These are phyloP conservation scores for Annulohypoxylon stygium DNA, from an alignment of 495 filamentous ascomycete genomes.

Conservation along the genomic window DNA sequence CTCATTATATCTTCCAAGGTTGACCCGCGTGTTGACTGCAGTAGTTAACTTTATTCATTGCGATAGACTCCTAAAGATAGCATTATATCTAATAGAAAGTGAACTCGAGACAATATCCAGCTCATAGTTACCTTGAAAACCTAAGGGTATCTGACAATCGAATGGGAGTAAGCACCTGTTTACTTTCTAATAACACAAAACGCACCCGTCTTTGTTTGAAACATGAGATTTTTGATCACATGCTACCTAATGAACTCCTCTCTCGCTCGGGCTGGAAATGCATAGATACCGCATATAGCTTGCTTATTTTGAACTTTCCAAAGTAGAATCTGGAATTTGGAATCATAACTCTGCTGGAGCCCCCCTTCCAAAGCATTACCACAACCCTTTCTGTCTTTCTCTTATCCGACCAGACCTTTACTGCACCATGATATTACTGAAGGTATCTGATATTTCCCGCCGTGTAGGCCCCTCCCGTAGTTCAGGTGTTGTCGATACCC, in stretches of 20 bases:
- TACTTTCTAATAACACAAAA: constrained; percentile 39
- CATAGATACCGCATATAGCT: constrained; percentile 37
- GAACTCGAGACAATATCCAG: background rate
- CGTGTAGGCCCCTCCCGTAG: constrained; percentile 52
- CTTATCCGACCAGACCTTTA: constrained; percentile 36
- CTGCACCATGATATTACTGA: constrained; percentile 64
- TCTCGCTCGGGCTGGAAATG: constrained; percentile 45
- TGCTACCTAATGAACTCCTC: constrained; percentile 48
- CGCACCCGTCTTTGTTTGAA: constrained; percentile 32
- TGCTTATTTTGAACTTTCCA: constrained; percentile 33
- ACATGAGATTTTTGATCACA: constrained; percentile 36
- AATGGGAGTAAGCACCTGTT: constrained; percentile 17
- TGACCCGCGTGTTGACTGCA: background rate
- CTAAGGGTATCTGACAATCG: constrained; percentile 30
- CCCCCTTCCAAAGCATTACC: constrained; percentile 19
- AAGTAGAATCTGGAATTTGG: constrained; percentile 2
- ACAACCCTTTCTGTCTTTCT: background rate
- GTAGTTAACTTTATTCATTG: background rate
- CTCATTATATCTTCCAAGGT: background rate
- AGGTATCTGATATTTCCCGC: constrained; percentile 61
- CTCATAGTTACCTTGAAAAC: constrained; percentile 5
- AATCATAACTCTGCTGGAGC: constrained; percentile 29
- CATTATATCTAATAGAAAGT: background rate
- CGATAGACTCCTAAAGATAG: background rate
- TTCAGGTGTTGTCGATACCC: constrained; percentile 59